These are phyloP conservation scores for Trifolium fragiferum DNA, from an alignment of 306 rosid species.

Conservation along the genomic window DNA sequence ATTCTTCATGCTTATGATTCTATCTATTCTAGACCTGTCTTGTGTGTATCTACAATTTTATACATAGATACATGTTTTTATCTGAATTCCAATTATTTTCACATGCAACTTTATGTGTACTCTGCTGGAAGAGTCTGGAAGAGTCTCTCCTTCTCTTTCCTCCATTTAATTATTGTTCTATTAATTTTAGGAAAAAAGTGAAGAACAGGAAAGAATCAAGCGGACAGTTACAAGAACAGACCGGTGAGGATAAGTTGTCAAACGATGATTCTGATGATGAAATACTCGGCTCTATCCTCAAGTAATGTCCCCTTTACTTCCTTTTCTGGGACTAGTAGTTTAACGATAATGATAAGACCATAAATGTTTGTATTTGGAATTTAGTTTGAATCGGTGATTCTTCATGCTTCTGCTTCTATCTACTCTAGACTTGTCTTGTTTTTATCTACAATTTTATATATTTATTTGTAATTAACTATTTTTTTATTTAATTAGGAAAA, in stretches of 20 bases:
- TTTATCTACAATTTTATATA: constrained; percentile 4
- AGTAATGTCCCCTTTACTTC: constrained; percentile 49
- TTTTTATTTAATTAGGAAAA: constrained; percentile 53
- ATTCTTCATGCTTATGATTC: constrained; percentile 10
- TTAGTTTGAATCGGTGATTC: constrained; percentile 34
- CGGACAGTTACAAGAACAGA: constrained; percentile 44
- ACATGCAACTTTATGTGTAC: constrained; percentile 30
- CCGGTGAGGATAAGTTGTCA: constrained; percentile 31
- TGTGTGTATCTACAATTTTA: background rate
- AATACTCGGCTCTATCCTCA: constrained; percentile 58
- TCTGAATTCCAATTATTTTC: constrained; percentile 15
- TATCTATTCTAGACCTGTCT: background rate
- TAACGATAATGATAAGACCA: constrained; percentile 16
- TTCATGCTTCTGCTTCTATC: constrained; percentile 11
- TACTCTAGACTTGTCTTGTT: constrained; percentile 8
- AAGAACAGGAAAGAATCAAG: constrained; percentile 27
- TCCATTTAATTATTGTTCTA: constrained; percentile 23
- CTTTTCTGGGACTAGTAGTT: constrained; percentile 4
- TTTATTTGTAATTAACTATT: constrained; percentile 3
- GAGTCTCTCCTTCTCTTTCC: constrained; percentile 10
- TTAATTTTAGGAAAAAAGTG: constrained; percentile 50
- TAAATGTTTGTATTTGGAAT: constrained; percentile 25
- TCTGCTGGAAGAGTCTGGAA: constrained; percentile 10
- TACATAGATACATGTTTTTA: constrained; percentile 5
- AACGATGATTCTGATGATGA: constrained; percentile 60